phyloP scores from a whole-genome alignment of 164 flowering plant species.

The Chimonanthus praecox region DNA sequence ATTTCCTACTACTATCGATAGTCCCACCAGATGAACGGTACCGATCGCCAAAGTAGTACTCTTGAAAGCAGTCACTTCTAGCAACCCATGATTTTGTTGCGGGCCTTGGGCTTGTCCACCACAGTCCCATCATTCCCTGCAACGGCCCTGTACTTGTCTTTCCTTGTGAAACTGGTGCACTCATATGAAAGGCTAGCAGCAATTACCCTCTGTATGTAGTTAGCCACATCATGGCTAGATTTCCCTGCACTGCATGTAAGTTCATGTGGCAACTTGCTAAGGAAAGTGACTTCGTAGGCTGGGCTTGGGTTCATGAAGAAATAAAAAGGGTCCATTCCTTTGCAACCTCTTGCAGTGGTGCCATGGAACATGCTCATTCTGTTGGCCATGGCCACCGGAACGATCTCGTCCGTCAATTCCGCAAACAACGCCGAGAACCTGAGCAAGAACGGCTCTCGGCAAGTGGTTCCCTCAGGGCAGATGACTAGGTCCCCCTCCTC shows the following conservation, averaged over 20 bases:
- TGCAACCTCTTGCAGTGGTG: constrained; percentile 74
- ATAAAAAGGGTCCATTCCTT: constrained; percentile 66
- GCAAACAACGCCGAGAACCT: constrained; percentile 61
- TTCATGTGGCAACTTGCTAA: constrained; percentile 51
- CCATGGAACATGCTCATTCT: constrained; percentile 65
- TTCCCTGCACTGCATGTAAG: constrained; percentile 43
- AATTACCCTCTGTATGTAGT: constrained; percentile 57
- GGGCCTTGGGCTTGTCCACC: constrained; percentile 17
- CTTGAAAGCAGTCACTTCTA: neutral
- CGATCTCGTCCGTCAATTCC: constrained; percentile 51
- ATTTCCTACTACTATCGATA: neutral
- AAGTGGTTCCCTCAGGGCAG: constrained; percentile 78
- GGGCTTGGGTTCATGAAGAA: constrained; percentile 83
- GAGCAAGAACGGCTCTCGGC: constrained; percentile 59
- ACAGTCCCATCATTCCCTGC: constrained; percentile 67
- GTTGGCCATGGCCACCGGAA: constrained; percentile 64
- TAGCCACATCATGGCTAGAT: constrained; percentile 64
- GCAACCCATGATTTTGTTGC: constrained; percentile 29
- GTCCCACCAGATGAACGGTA: neutral
- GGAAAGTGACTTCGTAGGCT: constrained; percentile 53
- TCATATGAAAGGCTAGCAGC: constrained; percentile 54
- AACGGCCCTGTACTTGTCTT: constrained; percentile 60
- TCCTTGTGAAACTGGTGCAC: constrained; percentile 69
- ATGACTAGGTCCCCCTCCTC: constrained; percentile 57
- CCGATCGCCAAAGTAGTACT: neutral